phyloP scores from a whole-genome alignment of 2,329 filamentous ascomycete genomes.

The Aspergillus sp. region DNA sequence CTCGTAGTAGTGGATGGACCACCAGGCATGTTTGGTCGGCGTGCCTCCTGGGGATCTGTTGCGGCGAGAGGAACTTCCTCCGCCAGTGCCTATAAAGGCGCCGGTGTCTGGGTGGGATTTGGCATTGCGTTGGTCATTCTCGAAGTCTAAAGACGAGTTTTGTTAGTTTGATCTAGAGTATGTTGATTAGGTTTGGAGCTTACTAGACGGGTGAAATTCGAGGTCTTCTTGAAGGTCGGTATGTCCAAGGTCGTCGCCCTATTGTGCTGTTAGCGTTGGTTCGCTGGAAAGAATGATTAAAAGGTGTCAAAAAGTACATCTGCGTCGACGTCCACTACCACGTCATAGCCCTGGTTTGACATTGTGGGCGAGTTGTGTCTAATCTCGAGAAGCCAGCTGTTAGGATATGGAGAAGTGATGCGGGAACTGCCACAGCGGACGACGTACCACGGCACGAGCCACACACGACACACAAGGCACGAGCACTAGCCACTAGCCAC shows the following conservation, averaged over 20 bases:
- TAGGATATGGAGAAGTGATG: slow-evolving; percentile 15
- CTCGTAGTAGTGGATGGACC: slow-evolving; percentile 89
- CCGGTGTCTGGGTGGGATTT: slow-evolving; percentile 51
- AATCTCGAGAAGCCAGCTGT: slow-evolving; percentile 13
- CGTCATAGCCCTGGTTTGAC: slow-evolving; percentile 90
- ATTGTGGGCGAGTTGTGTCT: slow-evolving; percentile 48
- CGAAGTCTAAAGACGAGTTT: slow-evolving; percentile 60
- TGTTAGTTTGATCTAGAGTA: neutral
- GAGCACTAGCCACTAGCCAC: slow-evolving; percentile 27
- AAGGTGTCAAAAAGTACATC: slow-evolving; percentile 60
- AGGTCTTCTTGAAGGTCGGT: slow-evolving; percentile 98
- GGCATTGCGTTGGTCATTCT: slow-evolving; percentile 55
- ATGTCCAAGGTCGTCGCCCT: slow-evolving; percentile 97
- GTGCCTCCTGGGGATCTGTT: slow-evolving; percentile 41
- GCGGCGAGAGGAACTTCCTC: slow-evolving; percentile 39
- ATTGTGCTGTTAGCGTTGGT: slow-evolving; percentile 18
- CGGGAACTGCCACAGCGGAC: slow-evolving; percentile 26
- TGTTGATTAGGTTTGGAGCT: slow-evolving; percentile 17
- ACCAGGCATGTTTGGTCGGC: slow-evolving; percentile 82
- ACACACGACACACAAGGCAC: slow-evolving; percentile 28
- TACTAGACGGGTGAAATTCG: slow-evolving; percentile 92
- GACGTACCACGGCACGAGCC: slow-evolving; percentile 29
- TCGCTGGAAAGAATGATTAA: neutral
- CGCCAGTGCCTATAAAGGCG: slow-evolving; percentile 45
- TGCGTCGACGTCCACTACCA: slow-evolving; percentile 95